Evolutionary conservation across 2,329 filamentous ascomycete species (phyloP).

Genomic region (Blumeria hordei): DNA sequence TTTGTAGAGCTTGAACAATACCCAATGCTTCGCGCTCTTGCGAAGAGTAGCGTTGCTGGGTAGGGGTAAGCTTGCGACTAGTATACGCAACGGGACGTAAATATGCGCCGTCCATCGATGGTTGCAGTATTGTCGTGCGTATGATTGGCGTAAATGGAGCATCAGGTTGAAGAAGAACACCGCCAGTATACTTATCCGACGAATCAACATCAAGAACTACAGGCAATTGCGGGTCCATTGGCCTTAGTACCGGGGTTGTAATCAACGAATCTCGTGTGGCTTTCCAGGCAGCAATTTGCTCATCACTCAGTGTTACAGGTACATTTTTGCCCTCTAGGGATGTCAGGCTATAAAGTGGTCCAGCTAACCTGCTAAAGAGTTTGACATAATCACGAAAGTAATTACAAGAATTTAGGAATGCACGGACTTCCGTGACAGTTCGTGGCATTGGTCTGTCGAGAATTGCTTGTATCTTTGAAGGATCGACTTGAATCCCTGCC

Average conservation of each 20-base stretch:
- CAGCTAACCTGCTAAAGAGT: neutral
- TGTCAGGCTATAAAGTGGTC: neutral
- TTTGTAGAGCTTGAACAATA: neutral
- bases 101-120: neutral
- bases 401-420: neutral
- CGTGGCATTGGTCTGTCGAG: neutral
- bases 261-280: neutral
- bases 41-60: neutral
- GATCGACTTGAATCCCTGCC: neutral
- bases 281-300: neutral
- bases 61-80: neutral
- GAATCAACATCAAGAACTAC: neutral
- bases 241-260: neutral
- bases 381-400: slow-evolving; percentile 1
- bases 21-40: neutral
- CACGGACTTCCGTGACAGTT: neutral
- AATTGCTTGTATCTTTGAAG: slow-evolving; percentile 1
- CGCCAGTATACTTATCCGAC: neutral
- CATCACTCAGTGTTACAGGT: neutral
- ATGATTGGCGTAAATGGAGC: too few relatives aligned
- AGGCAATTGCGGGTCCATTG: neutral
- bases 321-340: neutral
- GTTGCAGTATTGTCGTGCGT: neutral
- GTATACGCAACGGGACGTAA: neutral
- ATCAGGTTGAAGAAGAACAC: neutral